Evolutionary conservation across 768 basidiomycete genomes (phyloP).

Genomic region (Cystobasidium ongulense): DNA sequence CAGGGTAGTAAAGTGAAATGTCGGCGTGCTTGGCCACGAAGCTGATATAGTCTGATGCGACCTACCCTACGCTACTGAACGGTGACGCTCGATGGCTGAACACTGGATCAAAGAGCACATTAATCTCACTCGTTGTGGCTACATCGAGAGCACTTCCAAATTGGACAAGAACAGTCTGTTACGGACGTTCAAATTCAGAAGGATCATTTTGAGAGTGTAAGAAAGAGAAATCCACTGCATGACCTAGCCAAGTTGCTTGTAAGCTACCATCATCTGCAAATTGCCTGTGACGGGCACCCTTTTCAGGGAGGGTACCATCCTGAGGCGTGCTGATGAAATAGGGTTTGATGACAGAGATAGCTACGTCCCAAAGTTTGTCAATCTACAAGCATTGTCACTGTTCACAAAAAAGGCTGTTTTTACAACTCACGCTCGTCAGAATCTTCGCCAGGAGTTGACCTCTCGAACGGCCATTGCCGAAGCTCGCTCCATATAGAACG

Average conservation of each 20-base stretch:
- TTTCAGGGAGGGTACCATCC: neutral
- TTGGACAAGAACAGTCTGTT: constrained; percentile 9
- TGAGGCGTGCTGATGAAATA: neutral
- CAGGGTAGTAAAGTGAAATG: neutral
- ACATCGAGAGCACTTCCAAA: neutral
- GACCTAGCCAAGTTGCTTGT: constrained; percentile 7
- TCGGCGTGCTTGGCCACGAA: neutral
- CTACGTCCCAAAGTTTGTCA: neutral
- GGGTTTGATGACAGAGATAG: neutral
- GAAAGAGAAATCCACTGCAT: neutral
- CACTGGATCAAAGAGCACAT: constrained; percentile 19
- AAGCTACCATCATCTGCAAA: neutral
- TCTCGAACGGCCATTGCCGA: neutral
- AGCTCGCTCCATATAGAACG: neutral
- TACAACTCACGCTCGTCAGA: neutral
- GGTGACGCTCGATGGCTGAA: constrained; percentile 8
- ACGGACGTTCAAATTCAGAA: too few relatives aligned
- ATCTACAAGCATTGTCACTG: neutral
- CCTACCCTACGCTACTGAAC: neutral
- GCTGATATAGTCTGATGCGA: neutral
- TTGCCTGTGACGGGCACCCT: too few relatives aligned
- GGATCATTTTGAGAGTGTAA: neutral
- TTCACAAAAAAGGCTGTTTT: neutral
- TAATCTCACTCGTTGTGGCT: neutral
- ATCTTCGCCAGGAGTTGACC: neutral